These are phyloP conservation scores for Debaryomyces maramus DNA, from an alignment of 805 yeast species.

Conservation along the genomic window DNA sequence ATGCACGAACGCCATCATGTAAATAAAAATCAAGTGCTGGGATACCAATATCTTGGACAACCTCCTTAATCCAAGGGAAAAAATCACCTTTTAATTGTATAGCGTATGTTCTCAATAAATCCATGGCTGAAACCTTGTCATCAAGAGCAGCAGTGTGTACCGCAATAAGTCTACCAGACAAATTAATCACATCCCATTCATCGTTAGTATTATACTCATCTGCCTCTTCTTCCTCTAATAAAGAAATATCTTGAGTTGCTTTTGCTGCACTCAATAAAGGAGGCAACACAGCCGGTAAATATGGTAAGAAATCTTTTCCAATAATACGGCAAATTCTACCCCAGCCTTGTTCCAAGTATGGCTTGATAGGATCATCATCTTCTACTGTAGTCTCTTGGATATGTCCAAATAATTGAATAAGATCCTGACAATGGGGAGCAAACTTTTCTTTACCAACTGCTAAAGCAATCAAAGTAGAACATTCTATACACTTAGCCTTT, in stretches of 20 bases:
- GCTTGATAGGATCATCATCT: constrained; percentile 85
- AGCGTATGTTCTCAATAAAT: constrained; percentile 80
- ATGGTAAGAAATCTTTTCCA: constrained; percentile 84
- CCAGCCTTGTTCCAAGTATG: constrained; percentile 94
- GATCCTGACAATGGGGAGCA: constrained; percentile 67
- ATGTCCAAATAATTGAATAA: constrained; percentile 67
- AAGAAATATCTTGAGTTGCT: constrained; percentile 83
- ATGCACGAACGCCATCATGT: constrained; percentile 90
- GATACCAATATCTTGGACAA: constrained; percentile 73
- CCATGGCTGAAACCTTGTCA: constrained; percentile 92
- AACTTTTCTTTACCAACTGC: constrained; percentile 95
- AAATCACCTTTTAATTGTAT: constrained; percentile 79
- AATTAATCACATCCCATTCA: constrained; percentile 92
- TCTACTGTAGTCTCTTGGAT: constrained; percentile 62
- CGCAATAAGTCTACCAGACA: constrained; percentile 90
- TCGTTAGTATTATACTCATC: constrained; percentile 80
- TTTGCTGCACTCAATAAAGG: constrained; percentile 85
- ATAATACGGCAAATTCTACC: constrained; percentile 85
- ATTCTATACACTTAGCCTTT: constrained; percentile 93
- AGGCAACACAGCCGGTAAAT: constrained; percentile 81
- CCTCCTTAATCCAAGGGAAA: constrained; percentile 77
- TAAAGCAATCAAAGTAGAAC: constrained; percentile 88
- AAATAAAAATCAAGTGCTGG: constrained; percentile 90
- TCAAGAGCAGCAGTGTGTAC: constrained; percentile 93
- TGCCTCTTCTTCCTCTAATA: constrained; percentile 85